Evolutionary conservation across 176 grass and related monocot genomes (phyloP), one percentile per base, ranked within the genome.

Genomic region (Cenchrus fungigraminus): DNA sequence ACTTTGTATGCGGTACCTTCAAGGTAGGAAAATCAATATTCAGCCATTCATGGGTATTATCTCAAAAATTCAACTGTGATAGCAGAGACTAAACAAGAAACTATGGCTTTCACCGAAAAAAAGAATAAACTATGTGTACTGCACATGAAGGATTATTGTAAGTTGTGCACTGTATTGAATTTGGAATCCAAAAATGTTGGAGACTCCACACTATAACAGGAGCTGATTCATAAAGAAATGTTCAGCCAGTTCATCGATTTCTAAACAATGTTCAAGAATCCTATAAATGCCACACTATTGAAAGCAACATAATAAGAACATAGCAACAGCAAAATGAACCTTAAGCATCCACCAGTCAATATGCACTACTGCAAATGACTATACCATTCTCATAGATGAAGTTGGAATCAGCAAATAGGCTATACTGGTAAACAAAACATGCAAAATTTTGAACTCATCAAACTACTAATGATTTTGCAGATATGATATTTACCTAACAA

Each of bases 1-100:
- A 77, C 88, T 86, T 87, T 92, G 90, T 87, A 94, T 87, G 79
- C 92, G 88, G 57, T 92, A 94, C 94, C 94, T 97, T 93, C 57
- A 87, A 80, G 71, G 74, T 62, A 87, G 44, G 58, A 45, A 76
- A 65, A 73, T 52, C 0, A 43, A 65, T 74, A 58, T 51, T 77
- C 46, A 78, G 43, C 16, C 42, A 68, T 82, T 16, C 44, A 80
- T 13, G 22, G 20, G 37, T 44, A 56, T 20, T 57, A 59, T 40
- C n/a, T 45, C 49, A 16, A 80, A 89, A 56, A 57, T 19, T 44
- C 20, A 65, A 12, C 46, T 77, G 11, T 58, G 51, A 75, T 58
- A 67, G 9, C 25, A 2, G 12, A 51, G 22, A 73, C 15, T 51
- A 15, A 42, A 17, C 15, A 12, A 25, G 47, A 29, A 79, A 52